Evolutionary conservation across 768 basidiomycete species (phyloP), one percentile per base, ranked within the genome.

Genomic region (Asterophora lycoperdoides): DNA sequence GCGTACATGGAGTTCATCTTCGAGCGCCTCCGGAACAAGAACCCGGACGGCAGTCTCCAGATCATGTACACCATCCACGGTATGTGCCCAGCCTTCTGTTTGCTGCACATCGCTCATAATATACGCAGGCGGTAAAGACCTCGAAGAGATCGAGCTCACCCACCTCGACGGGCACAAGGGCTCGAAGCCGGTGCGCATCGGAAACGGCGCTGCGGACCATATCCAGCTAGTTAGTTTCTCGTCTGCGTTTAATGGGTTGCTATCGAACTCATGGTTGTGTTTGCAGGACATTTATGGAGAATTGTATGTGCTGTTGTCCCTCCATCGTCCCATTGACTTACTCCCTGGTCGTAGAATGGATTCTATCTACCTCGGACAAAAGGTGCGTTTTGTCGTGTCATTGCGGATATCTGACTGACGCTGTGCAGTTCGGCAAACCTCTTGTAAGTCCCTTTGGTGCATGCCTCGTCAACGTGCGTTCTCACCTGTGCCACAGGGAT

Each of bases 51-150:
- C 1, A 90, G 89, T 36, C 66, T 98, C 18, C 93, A 97, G 64
- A 98, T 95, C 59, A 93, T 97, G 93, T 94, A 94, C 62, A 95
- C 91, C 26, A 97, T 96, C 47, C 92, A 95, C 48, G 93, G 93
- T 78, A 38, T 17, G 28, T 33, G 26, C 42, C 34, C 33, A n/a
- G 23, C 45, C 15, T 34, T 26, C 26, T n/a, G 11, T 17, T n/a
- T 6, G 6, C 6, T 23, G 6, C 23, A 18, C 17, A 37, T 8
- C 38, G 26, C 15, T 28, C 17, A 4, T 14, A 5, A 10, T 15
- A 8, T 20, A 36, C 37, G n/a, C 44, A 84, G 83, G 84, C 17
- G 76, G 81, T 33, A 85, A 89, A 69, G 86, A 91, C 41, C 68
- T 97, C 5, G 84, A 88, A 54, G 91, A 94, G 65, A 68, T 86